Evolutionary conservation across 2,329 filamentous ascomycete species (phyloP), one percentile per base, ranked within the genome.

Genomic region (Dactylella cylindrospora): DNA sequence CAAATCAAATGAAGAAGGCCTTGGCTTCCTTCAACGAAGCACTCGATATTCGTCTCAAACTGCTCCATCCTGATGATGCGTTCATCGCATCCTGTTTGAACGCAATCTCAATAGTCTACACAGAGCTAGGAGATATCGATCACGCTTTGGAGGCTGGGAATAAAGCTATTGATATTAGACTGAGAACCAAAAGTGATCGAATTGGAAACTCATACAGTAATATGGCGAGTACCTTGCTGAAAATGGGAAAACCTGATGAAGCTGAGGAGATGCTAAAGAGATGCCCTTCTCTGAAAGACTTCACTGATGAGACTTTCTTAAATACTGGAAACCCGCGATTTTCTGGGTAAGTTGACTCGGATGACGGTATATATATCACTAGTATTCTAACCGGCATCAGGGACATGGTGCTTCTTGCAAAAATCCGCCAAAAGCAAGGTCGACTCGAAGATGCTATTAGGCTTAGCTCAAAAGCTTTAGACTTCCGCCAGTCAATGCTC

Each of bases 191-290:
- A 17, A 72, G 69, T 38, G 69, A 70, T 49, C 53, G 71, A 20
- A 71, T 74, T 38, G 72, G 71, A 5, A 74, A 75, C 64, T 73
- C 71, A 10, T 74, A 73, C 51, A 73, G 71, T 64, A 74, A 73
- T 54, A 69, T 73, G 70, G 67, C 72, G 0, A 72, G 72, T 47
- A 62, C 72, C 7, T 66, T 73, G 5, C 67, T 74, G 3, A 66
- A 70, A 15, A 72, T 72, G 71, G 68, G 67, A 3, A 66, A 67
- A 28, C 68, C 72, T 6, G 66, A 74, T 55, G 70, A 73, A 35
- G 71, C 73, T 5, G 70, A 74, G 55, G 67, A 70, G 15, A 71
- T 71, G 66, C 67, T 73, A 3, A 67, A 67, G 35, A 65, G 66
- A 36, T 73, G 73, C 40, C 71, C 70, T 1, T 70, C 67, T 5